phyloP scores from a whole-genome alignment of 2,329 filamentous ascomycete species.

The Macroventuria anomochaeta region DNA sequence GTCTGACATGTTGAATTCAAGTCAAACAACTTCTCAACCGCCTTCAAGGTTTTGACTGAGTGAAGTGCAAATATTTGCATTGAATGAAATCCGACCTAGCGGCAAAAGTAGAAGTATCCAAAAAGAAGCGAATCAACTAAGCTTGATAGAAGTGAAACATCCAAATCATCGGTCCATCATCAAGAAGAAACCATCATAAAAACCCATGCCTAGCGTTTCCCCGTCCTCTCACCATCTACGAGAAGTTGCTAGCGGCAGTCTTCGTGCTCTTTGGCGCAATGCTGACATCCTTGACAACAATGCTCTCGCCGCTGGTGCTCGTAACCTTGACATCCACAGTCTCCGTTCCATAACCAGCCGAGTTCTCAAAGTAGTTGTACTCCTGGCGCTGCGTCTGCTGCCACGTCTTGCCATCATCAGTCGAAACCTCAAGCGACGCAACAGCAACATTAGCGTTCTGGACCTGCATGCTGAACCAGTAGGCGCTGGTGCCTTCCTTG shows the following conservation, averaged over 20 bases:
- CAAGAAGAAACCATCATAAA: conserved; percentile 13
- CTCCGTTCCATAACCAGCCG: conserved; percentile 61
- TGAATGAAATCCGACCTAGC: conserved; percentile 5
- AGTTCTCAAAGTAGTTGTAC: conserved; percentile 67
- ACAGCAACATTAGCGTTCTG: conserved; percentile 67
- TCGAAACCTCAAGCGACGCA: conserved; percentile 65
- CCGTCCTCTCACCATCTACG: conserved; percentile 2
- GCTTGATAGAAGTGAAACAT: conserved; percentile 6
- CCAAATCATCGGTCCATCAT: conserved; percentile 8
- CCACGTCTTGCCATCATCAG: conserved; percentile 66
- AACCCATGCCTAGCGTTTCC: background rate
- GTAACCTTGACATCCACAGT: conserved; percentile 65
- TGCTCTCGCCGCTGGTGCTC: conserved; percentile 57
- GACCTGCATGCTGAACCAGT: conserved; percentile 69
- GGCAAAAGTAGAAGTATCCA: conserved; percentile 2
- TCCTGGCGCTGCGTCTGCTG: conserved; percentile 59
- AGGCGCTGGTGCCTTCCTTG: conserved; percentile 59
- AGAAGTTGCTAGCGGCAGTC: conserved; percentile 45
- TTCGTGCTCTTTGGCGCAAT: conserved; percentile 45
- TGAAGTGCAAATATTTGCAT: conserved; percentile 1
- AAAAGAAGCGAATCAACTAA: conserved; percentile 13
- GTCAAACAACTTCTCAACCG: too few species aligned
- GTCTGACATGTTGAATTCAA: too few species aligned
- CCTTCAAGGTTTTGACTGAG: too few species aligned
- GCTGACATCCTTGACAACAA: conserved; percentile 61